Evolutionary conservation across 768 basidiomycete species (phyloP).

Genomic region (Mycena belliarum): DNA sequence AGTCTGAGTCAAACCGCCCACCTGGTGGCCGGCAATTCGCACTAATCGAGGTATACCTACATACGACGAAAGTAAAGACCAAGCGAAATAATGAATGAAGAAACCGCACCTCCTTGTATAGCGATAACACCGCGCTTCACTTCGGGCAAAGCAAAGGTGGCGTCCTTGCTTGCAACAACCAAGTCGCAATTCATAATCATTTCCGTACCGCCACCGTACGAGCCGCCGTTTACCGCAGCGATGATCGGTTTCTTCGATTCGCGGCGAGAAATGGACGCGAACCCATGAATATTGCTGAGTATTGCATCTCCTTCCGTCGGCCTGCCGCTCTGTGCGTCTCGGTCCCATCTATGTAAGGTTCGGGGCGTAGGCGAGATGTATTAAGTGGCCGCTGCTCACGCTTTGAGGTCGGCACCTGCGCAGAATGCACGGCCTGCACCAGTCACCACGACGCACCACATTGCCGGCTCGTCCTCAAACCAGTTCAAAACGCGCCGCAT

Average conservation of each 20-base stretch:
- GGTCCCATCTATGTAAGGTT: slow-evolving; percentile 56
- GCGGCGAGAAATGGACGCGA: slow-evolving; percentile 73
- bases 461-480: slow-evolving; percentile 69
- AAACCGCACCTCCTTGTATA: slow-evolving; percentile 58
- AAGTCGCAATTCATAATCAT: slow-evolving; percentile 77
- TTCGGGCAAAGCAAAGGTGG: slow-evolving; percentile 75
- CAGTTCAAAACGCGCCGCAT: slow-evolving; percentile 58
- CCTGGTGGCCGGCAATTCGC: slow-evolving; percentile 74
- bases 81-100: background rate
- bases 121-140: slow-evolving; percentile 79
- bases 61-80: background rate
- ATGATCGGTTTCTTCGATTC: slow-evolving; percentile 72
- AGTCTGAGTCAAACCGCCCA: slow-evolving; percentile 29
- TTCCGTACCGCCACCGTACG: slow-evolving; percentile 68
- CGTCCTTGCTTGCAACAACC: slow-evolving; percentile 65
- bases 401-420: slow-evolving; percentile 78
- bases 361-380: too few relatives aligned
- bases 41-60: slow-evolving; percentile 70
- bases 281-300: slow-evolving; percentile 52
- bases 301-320: slow-evolving; percentile 45
- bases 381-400: slow-evolving; percentile 42
- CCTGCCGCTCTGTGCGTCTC: slow-evolving; percentile 45
- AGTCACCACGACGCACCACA: slow-evolving; percentile 78
- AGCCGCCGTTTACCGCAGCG: slow-evolving; percentile 78
- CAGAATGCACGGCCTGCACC: slow-evolving; percentile 75